A percentile compares a stretch with the other conserved stretches of the same genome.
Conservation (phyloP, 139 green algal species). For the Volvox reticuliferus region DNA sequence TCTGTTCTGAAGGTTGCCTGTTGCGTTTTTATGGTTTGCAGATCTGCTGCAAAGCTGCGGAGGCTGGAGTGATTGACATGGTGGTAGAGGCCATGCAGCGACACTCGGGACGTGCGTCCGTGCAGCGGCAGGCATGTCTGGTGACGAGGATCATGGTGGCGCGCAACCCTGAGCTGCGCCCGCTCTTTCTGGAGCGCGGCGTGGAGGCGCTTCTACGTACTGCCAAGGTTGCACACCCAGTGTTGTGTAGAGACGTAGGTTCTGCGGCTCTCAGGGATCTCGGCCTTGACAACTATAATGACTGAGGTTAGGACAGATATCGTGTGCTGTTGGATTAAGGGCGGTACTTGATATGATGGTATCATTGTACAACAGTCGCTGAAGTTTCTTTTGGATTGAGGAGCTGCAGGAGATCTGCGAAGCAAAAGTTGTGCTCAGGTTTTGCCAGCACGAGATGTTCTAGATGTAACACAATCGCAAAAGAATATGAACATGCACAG, state of each 20-base stretch:
- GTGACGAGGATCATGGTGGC: constrained; percentile 82
- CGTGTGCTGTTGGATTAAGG: too few species aligned
- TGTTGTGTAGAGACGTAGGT: constrained; percentile 80
- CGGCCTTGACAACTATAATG: constrained; percentile 88
- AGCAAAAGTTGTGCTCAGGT: too few species aligned
- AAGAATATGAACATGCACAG: too few species aligned
- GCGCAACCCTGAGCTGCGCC: constrained; percentile 75
- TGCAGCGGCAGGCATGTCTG: constrained; percentile 82
- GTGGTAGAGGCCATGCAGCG: constrained; percentile 50
- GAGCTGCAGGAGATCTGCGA: too few species aligned
- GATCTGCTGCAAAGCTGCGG: constrained; percentile 39
- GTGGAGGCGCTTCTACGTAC: constrained; percentile 74
- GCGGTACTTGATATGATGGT: too few species aligned
- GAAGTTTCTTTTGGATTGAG: too few species aligned
- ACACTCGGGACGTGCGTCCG: not conserved
- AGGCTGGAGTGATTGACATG: constrained; percentile 56
- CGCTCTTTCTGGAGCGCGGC: constrained; percentile 71
- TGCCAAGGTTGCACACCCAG: constrained; percentile 64
- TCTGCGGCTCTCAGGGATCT: constrained; percentile 88
- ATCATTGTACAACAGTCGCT: too few species aligned
- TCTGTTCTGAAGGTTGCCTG: too few species aligned
- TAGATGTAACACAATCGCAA: too few species aligned
- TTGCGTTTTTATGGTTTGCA: not conserved
- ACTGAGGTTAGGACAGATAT: constrained; percentile 6
- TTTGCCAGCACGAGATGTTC: too few species aligned